Evolutionary conservation across 305 asterid genomes (phyloP), one percentile per base, ranked within the genome.

Genomic region (Rubia tinctorum): DNA sequence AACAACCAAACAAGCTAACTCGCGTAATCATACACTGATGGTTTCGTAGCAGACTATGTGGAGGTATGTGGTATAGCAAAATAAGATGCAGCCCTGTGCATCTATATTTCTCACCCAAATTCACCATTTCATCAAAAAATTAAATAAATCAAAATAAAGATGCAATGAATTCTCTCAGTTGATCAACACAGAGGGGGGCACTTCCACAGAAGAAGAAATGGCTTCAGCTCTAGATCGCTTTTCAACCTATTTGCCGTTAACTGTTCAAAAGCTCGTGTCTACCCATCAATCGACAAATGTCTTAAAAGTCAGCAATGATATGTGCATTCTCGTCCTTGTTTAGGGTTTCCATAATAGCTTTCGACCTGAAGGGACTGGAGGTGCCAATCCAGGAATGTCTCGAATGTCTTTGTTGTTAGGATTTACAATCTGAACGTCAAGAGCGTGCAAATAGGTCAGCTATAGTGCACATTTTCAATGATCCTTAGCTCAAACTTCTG

Each of bases 301-400:
- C 58, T 25, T 63, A 62, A 40, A 67, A 40, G 73, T n/a, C 4
- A 10, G 62, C 0, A 47, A 47, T 60, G 8, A 34, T 60, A 72
- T 66, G 65, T 22, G 64, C 74, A 40, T 56, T n/a, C 74, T 67
- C 39, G 66, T 75, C 77, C 47, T 84, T 84, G 80, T 64, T 79
- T 70, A 66, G 84, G 79, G 69, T 67, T 77, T 58, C 89, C 93
- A 91, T 30, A 93, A 91, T 67, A 93, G 86, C 78, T 83, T 91
- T 70, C 96, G 88, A 23, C 86, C 56, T 47, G 23, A 22, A 9
- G 91, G 97, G 71, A 78, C 97, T 37, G 97, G 98, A 80, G 98
- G 98, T 75, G 98, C 97, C 76, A 91, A 71, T 64, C 98, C 98
- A n/a, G 97, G 97, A 78, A 93, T 88, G 78, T 89, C 97, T 49